Conservation (phyloP, 495 filamentous ascomycete species). For the Hyaloscypha finlandica region DNA sequence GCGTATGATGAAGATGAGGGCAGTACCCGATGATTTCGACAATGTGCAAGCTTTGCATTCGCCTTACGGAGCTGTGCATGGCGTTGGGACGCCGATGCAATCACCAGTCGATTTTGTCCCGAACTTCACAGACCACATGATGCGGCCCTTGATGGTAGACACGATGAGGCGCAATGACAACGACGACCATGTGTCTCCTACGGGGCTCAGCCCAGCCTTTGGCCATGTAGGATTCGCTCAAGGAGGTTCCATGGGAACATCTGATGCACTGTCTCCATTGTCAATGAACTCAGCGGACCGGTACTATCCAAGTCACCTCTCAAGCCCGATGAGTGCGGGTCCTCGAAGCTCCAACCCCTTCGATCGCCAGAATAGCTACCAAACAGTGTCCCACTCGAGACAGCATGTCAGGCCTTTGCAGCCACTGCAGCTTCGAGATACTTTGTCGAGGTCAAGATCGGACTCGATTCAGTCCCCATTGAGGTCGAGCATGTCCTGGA, state of each 20-base stretch:
- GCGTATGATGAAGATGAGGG: slow-evolving; percentile 90
- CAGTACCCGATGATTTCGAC: slow-evolving; percentile 89
- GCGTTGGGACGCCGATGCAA: slow-evolving; percentile 54
- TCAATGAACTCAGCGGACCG: slow-evolving; percentile 53
- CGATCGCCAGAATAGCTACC: slow-evolving; percentile 48
- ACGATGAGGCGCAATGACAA: slow-evolving; percentile 55
- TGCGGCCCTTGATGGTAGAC: slow-evolving; percentile 63
- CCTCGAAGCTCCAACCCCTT: slow-evolving; percentile 59
- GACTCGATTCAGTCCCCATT: slow-evolving; percentile 61
- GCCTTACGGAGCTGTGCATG: slow-evolving; percentile 60
- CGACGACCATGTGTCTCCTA: slow-evolving; percentile 60
- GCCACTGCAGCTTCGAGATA: slow-evolving; percentile 60
- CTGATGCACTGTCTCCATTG: slow-evolving; percentile 56
- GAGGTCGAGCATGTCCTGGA: slow-evolving; percentile 63
- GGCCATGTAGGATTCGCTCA: slow-evolving; percentile 61
- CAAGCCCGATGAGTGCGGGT: slow-evolving; percentile 47
- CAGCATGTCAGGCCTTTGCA: slow-evolving; percentile 51
- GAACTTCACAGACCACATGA: slow-evolving; percentile 52
- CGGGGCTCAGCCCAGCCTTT: slow-evolving; percentile 62
- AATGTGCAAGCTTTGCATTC: slow-evolving; percentile 87
- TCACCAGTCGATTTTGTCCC: slow-evolving; percentile 57
- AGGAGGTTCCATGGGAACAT: slow-evolving; percentile 44
- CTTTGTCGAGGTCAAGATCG: slow-evolving; percentile 57
- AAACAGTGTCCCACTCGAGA: slow-evolving; percentile 47
- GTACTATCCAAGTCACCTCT: slow-evolving; percentile 53